Conservation (phyloP, 2,329 filamentous ascomycete genomes). For the Shiraia sp. region DNA sequence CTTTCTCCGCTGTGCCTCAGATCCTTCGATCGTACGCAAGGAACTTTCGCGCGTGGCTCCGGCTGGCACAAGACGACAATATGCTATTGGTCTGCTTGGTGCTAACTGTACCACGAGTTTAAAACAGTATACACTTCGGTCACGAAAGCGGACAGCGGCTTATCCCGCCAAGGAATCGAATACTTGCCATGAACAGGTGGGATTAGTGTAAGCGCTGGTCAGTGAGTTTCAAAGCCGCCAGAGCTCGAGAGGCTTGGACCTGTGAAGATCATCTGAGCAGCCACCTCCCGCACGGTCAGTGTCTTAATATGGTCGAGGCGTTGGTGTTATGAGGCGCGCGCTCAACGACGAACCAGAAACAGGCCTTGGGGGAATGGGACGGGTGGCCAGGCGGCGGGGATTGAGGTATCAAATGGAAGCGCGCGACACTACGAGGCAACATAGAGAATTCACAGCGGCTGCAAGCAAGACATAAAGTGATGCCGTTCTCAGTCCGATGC, state of each 20-base stretch:
- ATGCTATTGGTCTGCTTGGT: constrained; percentile 28
- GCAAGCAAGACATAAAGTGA: constrained; percentile 41
- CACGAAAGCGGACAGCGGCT: constrained; percentile 26
- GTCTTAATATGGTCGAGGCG: constrained; percentile 29
- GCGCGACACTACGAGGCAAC: constrained; percentile 39
- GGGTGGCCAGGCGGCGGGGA: constrained; percentile 28
- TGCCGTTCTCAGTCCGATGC: constrained; percentile 26
- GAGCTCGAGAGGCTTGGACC: constrained; percentile 21
- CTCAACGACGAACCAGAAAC: constrained; percentile 37
- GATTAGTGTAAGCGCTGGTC: constrained; percentile 36
- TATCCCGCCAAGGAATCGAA: constrained; percentile 23
- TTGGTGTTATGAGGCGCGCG: constrained; percentile 42
- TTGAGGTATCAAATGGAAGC: constrained; percentile 38
- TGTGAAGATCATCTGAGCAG: constrained; percentile 33
- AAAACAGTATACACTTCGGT: constrained; percentile 20
- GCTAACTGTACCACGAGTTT: constrained; percentile 21
- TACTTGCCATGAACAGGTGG: constrained; percentile 27
- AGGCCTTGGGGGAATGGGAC: constrained; percentile 29
- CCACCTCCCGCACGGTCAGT: constrained; percentile 30
- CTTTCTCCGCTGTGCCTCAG: constrained; percentile 12
- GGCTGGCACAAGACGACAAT: constrained; percentile 20
- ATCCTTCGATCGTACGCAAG: constrained; percentile 16
- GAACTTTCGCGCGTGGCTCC: constrained; percentile 36
- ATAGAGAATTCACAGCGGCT: constrained; percentile 39
- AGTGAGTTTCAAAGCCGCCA: constrained; percentile 34